Conservation (phyloP, 1,139 yeast genomes). For the Protomyces macrosporus region DNA sequence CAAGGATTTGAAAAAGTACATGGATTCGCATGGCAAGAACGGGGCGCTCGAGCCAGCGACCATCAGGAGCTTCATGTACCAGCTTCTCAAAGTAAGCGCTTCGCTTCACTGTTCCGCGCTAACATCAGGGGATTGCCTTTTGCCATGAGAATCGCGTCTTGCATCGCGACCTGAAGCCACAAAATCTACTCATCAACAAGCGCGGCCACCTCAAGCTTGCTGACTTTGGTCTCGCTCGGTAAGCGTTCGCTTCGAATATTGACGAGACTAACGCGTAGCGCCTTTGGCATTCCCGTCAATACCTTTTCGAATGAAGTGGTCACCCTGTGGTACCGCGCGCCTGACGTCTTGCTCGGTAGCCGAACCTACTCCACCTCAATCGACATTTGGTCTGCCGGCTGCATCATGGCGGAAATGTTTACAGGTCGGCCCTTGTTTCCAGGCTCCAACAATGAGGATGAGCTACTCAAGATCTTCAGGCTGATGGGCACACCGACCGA, state of each 20-base stretch:
- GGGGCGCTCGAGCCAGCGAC: slow-evolving; percentile 75
- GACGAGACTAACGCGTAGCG: slow-evolving; percentile 38
- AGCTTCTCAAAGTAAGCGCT: slow-evolving; percentile 52
- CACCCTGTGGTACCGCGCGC: slow-evolving; percentile 97
- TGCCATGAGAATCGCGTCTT: slow-evolving; percentile 93
- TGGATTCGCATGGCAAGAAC: slow-evolving; percentile 77
- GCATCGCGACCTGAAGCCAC: slow-evolving; percentile 95
- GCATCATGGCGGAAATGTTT: slow-evolving; percentile 96
- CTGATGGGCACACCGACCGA: slow-evolving; percentile 81
- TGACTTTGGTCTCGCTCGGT: slow-evolving; percentile 86
- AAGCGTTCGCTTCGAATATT: slow-evolving; percentile 49
- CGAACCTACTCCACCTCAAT: slow-evolving; percentile 92
- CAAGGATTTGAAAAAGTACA: slow-evolving; percentile 84
- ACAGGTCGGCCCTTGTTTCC: slow-evolving; percentile 97
- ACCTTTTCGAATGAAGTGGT: slow-evolving; percentile 97
- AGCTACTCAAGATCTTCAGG: slow-evolving; percentile 72
- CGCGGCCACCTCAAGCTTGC: slow-evolving; percentile 91
- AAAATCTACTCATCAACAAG: slow-evolving; percentile 75
- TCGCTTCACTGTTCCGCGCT: neutral
- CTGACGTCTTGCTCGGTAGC: slow-evolving; percentile 92
- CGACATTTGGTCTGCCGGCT: slow-evolving; percentile 98
- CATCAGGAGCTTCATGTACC: slow-evolving; percentile 90
- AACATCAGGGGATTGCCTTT: slow-evolving; percentile 63
- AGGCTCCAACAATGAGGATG: slow-evolving; percentile 94
- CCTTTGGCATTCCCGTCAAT: slow-evolving; percentile 96